phyloP scores from a whole-genome alignment of 768 basidiomycete genomes.

The Termitomyces sp. region DNA sequence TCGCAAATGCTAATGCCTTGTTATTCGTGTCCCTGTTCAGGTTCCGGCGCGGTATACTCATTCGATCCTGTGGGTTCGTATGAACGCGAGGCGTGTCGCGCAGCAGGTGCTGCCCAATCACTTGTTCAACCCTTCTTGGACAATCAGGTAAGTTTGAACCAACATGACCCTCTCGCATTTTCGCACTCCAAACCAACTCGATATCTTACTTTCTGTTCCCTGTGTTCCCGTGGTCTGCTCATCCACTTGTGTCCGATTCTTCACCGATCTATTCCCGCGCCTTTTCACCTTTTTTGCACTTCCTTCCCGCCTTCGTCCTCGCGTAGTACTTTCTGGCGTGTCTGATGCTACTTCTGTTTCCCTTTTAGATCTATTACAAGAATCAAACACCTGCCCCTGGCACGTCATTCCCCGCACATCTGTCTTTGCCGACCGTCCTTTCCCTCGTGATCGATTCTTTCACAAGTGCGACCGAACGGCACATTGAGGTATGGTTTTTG shows the following conservation, averaged over 20 bases:
- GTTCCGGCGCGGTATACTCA: slow-evolving; percentile 97
- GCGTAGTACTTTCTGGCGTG: slow-evolving; percentile 11
- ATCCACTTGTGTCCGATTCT: slow-evolving; percentile 33
- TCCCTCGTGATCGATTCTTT: slow-evolving; percentile 93
- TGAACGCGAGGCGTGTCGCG: slow-evolving; percentile 94
- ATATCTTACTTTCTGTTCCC: slow-evolving; percentile 5
- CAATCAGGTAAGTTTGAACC: slow-evolving; percentile 74
- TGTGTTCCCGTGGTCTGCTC: slow-evolving; percentile 14
- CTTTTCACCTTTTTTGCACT: slow-evolving; percentile 16
- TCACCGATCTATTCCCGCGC: slow-evolving; percentile 42
- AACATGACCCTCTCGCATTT: slow-evolving; percentile 3
- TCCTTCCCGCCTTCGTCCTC: slow-evolving; percentile 13
- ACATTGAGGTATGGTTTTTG: slow-evolving; percentile 75
- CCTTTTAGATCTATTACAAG: slow-evolving; percentile 89
- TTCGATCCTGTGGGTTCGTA: slow-evolving; percentile 99
- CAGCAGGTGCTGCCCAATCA: slow-evolving; percentile 92
- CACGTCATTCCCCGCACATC: slow-evolving; percentile 70
- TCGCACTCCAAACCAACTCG: slow-evolving; percentile 19
- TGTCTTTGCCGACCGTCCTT: slow-evolving; percentile 78
- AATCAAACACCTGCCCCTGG: slow-evolving; percentile 82
- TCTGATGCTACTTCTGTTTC: slow-evolving; percentile 20
- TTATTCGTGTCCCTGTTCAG: slow-evolving; percentile 34
- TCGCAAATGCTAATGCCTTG: slow-evolving; percentile 7
- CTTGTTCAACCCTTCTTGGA: slow-evolving; percentile 98
- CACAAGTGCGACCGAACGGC: slow-evolving; percentile 95